Base-by-base conservation (phyloP, 306 rosid genomes). In the Sphenostylis stenocarpa region DNA sequence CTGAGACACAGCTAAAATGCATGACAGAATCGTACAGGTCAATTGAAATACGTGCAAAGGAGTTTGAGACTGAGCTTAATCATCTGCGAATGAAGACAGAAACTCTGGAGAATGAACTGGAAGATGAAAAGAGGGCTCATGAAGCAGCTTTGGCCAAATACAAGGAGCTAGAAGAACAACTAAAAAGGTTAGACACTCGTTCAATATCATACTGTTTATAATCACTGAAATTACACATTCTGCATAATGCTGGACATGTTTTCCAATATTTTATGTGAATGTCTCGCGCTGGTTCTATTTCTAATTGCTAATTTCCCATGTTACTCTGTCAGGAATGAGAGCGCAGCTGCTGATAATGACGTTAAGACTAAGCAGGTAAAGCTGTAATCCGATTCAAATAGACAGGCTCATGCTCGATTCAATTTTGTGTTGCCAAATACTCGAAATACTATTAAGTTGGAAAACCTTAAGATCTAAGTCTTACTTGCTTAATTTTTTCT, bases 11-110 rank as follows among this genome's bases (percentile, higher is more conserved):
- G 88, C 88, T 96, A 61, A 96, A 91, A 88, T 96, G 99, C 55
- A 93, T 96, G 99, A 94, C 94, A 53, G 98, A 96, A 81, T 96
- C 99, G 3, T 96, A 96, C 84, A 83, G 98, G 81, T 88, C 97
- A 73, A 96, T 96, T 67, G 99, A 96, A 86, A 81, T 83, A 31
- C 90, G 90, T 36, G 85, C 97, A 20, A 85, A 84, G 29, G 99
- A 92, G 75, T 85, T 91, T 77, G 98, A 93, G 80, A 89, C 93
- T 61, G 94, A 96, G 70, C 75, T 91, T 83, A 91, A 87, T 74
- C 88, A 87, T 79, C 83, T 92, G 64, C 87, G 73, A 39, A 83
- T 70, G 43, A 96, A 89, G 89, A 81, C 88, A 34, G 96, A 87
- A 71, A 81, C 87, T 70, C 81, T 93, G 55, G 97, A 96, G 55